Base-by-base conservation (phyloP, 202 grass and related monocot genomes). In the Elaeis oleifera region DNA sequence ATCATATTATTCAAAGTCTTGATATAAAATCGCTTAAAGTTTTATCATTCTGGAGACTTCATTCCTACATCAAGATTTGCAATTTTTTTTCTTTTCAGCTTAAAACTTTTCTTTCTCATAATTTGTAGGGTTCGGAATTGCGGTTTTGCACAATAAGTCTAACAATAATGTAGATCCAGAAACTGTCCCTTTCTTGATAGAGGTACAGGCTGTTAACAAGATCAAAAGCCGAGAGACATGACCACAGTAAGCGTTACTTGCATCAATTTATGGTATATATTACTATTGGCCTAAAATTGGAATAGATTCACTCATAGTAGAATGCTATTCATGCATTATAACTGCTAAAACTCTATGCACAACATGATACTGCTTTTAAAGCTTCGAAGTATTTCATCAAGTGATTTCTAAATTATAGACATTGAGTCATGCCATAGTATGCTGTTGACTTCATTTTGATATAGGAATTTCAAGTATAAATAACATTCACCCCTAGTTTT, bases 71-170 rank as follows among this genome's bases (percentile, higher is more conserved):
- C 18, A 25, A 50, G 16, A 63, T 27, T 4, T 17, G 19, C 20
- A 15, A 32, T 8, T 6, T 26, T 49, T 54, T 26, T 49, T 54
- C 22, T 22, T 25, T 48, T 51, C 7, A 73, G 18, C 27, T n/a
- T 0, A 4, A 16, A 5, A 23, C 21, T 75, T 44, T 71, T 23
- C 57, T 68, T 65, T 16, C 44, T 68, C 39, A 58, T 59, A 53
- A 67, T 36, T 36, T 86, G 27, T 44, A 95, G 85, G 82, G 82
- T 66, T 77, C 79, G 74, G 64, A 70, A 86, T 70, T 65, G 87
- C 87, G 71, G 53, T 90, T 48, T 66, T 44, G 32, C 83, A 76
- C 65, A 72, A 77, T 74, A 63, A 79, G 29, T 51, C 54, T 4
- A 48, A 29, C 23, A 57, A 51, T 21, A 14, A 7, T 23, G 18